phyloP scores from a whole-genome alignment of 768 basidiomycete species.

The Harrya chromipes region DNA sequence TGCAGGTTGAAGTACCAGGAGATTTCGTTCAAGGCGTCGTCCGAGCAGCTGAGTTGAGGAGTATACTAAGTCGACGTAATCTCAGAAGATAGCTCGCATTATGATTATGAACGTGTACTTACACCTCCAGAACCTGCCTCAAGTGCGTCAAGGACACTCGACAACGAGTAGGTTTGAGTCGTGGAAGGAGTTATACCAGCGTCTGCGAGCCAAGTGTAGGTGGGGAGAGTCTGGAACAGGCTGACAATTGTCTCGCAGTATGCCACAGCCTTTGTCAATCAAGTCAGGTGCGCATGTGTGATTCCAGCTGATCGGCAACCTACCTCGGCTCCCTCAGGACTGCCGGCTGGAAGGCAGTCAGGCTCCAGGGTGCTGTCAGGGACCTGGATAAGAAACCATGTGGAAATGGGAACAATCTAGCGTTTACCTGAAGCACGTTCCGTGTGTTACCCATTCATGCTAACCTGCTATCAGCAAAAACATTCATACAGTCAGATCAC shows the following conservation, averaged over 20 bases:
- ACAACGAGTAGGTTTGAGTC: slow-evolving; percentile 54
- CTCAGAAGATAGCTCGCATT: neutral
- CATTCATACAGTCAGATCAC: neutral
- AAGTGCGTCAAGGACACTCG: slow-evolving; percentile 52
- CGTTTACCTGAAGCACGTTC: slow-evolving; percentile 44
- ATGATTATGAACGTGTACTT: slow-evolving; percentile 5
- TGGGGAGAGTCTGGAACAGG: slow-evolving; percentile 66
- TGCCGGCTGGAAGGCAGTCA: slow-evolving; percentile 59
- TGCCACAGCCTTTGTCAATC: slow-evolving; percentile 51
- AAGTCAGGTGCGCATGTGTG: neutral
- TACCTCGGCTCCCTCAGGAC: slow-evolving; percentile 59
- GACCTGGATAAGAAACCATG: slow-evolving; percentile 1
- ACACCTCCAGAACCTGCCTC: slow-evolving; percentile 50
- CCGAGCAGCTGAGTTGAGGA: slow-evolving; percentile 46
- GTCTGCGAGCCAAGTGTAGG: slow-evolving; percentile 65
- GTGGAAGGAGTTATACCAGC: slow-evolving; percentile 75
- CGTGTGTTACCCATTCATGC: slow-evolving; percentile 74
- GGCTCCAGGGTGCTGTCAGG: slow-evolving; percentile 52
- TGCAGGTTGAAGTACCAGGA: slow-evolving; percentile 63
- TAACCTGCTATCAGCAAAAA: slow-evolving; percentile 21
- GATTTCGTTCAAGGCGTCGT: slow-evolving; percentile 40
- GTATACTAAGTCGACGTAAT: slow-evolving; percentile 36
- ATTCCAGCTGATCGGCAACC: slow-evolving; percentile 1
- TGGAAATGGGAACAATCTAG: neutral
- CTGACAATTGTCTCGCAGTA: slow-evolving; percentile 59